phyloP scores from a whole-genome alignment of 176 grass and related monocot species.

The Avena sativa region DNA sequence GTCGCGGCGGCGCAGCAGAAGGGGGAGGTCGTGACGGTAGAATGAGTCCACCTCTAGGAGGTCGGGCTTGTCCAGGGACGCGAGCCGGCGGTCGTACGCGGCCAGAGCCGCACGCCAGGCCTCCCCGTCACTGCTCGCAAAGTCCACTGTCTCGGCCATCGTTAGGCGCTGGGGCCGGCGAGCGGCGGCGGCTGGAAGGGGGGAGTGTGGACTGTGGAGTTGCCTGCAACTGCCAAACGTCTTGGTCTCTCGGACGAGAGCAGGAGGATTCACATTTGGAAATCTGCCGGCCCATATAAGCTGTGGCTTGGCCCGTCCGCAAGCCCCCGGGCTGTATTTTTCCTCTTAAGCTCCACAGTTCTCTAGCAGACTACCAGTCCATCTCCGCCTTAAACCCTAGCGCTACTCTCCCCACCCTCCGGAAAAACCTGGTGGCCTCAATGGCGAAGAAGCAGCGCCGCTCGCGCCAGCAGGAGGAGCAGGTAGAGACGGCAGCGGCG shows the following conservation, averaged over 20 bases:
- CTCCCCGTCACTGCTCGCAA: slow-evolving; percentile 58
- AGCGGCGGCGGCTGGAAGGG: not conserved
- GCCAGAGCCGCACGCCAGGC: slow-evolving; percentile 67
- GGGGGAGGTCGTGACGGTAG: slow-evolving; percentile 77
- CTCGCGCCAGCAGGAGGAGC: slow-evolving; percentile 14
- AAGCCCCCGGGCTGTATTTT: not conserved
- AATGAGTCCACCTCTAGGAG: slow-evolving; percentile 68
- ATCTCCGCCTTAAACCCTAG: slow-evolving; percentile 54
- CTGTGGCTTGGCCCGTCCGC: not conserved
- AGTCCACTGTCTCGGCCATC: slow-evolving; percentile 64
- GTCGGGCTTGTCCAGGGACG: slow-evolving; percentile 68
- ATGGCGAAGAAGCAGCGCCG: slow-evolving; percentile 41
- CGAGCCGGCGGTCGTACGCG: slow-evolving; percentile 59
- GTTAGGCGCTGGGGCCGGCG: not conserved
- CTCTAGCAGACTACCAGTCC: not conserved
- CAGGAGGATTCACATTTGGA: not conserved
- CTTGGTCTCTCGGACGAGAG: not conserved
- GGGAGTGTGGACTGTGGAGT: no score
- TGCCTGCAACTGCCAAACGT: not conserved
- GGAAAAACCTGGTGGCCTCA: not conserved
- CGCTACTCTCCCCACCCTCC: not conserved
- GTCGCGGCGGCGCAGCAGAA: slow-evolving; percentile 59
- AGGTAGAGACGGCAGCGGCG: not conserved
- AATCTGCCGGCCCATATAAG: not conserved
- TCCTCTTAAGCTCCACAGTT: not conserved